Evolutionary conservation across 805 yeast species (phyloP).

Genomic region (Lipomyces anomalus): DNA sequence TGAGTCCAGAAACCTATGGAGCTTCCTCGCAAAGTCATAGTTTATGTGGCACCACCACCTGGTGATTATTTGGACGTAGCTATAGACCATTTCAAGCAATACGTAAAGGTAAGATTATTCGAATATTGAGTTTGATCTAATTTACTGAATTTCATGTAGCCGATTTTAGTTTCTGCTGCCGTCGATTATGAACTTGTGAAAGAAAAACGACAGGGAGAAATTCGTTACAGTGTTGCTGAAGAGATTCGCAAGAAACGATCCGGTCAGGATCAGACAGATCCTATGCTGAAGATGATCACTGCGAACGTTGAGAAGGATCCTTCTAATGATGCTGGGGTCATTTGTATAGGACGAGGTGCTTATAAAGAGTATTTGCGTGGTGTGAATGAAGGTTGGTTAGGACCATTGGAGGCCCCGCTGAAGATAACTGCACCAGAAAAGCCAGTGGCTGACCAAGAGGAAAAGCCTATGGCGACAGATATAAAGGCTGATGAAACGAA

Average conservation of each 20-base stretch:
- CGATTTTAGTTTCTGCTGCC: conserved; percentile 76
- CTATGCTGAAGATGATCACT: conserved; percentile 22
- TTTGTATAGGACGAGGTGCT: conserved; percentile 93
- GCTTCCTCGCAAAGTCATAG: conserved; percentile 67
- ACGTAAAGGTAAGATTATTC: conserved; percentile 55
- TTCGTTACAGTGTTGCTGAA: conserved; percentile 74
- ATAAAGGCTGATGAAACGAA: conserved; percentile 15
- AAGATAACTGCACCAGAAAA: conserved; percentile 12
- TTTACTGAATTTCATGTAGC: too few relatives aligned
- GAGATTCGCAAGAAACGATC: conserved; percentile 67
- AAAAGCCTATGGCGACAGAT: conserved; percentile 11
- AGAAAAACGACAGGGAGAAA: conserved; percentile 83
- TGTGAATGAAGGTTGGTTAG: conserved; percentile 88
- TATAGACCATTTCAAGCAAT: conserved; percentile 65
- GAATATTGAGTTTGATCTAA: neutral
- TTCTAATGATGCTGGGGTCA: conserved; percentile 62
- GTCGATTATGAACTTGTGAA: conserved; percentile 73
- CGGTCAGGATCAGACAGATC: conserved; percentile 32
- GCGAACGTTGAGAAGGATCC: conserved; percentile 37
- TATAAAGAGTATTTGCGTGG: conserved; percentile 89
- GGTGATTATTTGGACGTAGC: conserved; percentile 78
- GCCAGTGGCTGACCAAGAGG: neutral
- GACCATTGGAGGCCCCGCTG: conserved; percentile 64
- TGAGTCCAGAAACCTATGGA: neutral
- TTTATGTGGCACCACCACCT: conserved; percentile 95